Conservation (phyloP, 1,284 basidiomycete genomes). For the Ustilago vetiveriae region DNA sequence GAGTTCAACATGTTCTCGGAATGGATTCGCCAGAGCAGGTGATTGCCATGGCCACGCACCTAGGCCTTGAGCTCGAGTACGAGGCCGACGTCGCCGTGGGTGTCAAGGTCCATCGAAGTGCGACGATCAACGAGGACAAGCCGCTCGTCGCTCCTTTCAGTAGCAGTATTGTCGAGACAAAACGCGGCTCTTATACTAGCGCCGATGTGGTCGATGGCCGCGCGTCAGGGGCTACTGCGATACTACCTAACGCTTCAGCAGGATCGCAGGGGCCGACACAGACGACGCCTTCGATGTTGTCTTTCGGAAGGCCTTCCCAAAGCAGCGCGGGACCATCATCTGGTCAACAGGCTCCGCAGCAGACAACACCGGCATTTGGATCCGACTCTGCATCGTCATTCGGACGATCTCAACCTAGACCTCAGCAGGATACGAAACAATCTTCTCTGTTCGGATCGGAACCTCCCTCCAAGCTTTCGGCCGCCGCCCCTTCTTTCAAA, state of each 20-base stretch:
- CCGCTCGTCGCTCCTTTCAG: conserved; percentile 67
- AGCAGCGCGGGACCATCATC: conserved; percentile 2
- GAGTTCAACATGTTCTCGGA: conserved; percentile 37
- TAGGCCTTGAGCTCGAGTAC: conserved; percentile 66
- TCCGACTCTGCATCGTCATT: conserved; percentile 4
- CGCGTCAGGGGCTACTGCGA: conserved; percentile 32
- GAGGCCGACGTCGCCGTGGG: conserved; percentile 20
- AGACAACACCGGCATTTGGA: background rate
- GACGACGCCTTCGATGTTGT: background rate
- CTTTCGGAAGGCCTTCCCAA: background rate
- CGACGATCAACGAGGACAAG: conserved; percentile 71
- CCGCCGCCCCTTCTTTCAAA: conserved; percentile 21
- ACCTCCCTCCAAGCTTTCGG: conserved; percentile 21
- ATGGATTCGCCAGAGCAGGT: conserved; percentile 53
- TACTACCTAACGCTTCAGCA: background rate
- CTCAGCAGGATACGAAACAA: conserved; percentile 4
- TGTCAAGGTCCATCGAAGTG: conserved; percentile 53
- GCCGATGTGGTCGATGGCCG: conserved; percentile 81
- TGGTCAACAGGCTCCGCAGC: conserved; percentile 5
- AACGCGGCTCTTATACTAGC: conserved; percentile 74
- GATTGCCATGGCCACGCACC: conserved; percentile 62
- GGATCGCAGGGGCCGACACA: background rate
- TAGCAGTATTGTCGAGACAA: conserved; percentile 76
- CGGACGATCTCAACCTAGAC: conserved; percentile 7
- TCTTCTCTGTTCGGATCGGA: conserved; percentile 10